Evolutionary conservation across 1,284 basidiomycete species (phyloP), one percentile per base, ranked within the genome.

Genomic region (Melampsora medusae): DNA sequence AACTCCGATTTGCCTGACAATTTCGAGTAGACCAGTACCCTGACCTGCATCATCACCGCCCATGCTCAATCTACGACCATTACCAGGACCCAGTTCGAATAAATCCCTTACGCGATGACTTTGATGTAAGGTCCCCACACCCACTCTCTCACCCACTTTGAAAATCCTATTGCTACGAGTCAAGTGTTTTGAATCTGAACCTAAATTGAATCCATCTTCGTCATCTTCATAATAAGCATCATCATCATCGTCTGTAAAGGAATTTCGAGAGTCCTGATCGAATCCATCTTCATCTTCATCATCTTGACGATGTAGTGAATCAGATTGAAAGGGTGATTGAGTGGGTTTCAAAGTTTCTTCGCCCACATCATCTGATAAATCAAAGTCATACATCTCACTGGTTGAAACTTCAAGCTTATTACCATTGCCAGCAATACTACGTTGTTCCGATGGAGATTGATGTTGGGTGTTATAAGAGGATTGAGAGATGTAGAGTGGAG

Each of bases 1-100:
- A 31, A 75, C 72, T 17, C 72, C 72, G 56, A 75, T 75, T 46
- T 75, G 72, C 12, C 72, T 49, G 22, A 75, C 72, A 42, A 75
- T 67, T 28, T 75, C 72, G n/a, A 75, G 46, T 19, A 75, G 53
- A 60, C 53, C 64, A 17, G 64, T 60, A 12, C 46, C 42, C 7
- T n/a, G 25, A 46, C 28, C 25, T 53, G 53, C 46, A 25, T 46
- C 35, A 10, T 49, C 25, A 22, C 17, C 38, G 31, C 38, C 35
- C 33, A 66, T 56, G 35, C 38, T 68, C n/a, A 75, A 35, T n/a
- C 65, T 67, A 25, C 53, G 35, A 10, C 65, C 56, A 62, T 42
- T 49, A 25, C 38, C 66, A 14, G 50, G 31, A 16, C 33, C 42
- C 0, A 56, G 67, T 59, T 68, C 65, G 31, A 75, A 75, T 12